Evolutionary conservation across 225 moss, liverwort and hornwort species (phyloP).

Genomic region (Sphagnum tenellum): DNA sequence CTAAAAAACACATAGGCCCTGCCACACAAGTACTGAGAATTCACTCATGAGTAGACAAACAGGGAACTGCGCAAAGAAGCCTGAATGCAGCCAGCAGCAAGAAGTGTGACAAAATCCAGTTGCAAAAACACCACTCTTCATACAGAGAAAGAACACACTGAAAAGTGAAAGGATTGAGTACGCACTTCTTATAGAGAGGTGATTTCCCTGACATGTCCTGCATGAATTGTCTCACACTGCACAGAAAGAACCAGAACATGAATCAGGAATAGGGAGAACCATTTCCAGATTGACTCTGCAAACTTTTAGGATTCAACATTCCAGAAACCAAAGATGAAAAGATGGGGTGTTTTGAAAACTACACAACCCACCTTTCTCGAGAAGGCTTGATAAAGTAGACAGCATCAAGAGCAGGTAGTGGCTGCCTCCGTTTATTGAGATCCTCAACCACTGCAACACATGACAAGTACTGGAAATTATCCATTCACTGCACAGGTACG

Average conservation of each 20-base stretch:
- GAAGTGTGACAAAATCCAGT: no score
- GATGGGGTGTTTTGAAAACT: no score
- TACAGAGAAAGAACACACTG: not conserved
- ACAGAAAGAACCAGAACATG: not conserved
- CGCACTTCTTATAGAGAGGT: conserved; percentile 71
- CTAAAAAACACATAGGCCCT: conserved; percentile 91
- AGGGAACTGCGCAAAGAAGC: not conserved
- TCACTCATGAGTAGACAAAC: not conserved
- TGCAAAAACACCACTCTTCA: not conserved
- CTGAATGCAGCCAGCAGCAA: not conserved
- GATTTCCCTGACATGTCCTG: conserved; percentile 81
- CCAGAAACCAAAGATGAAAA: not conserved
- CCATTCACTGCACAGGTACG: not conserved
- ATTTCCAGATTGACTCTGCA: no score
- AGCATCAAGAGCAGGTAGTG: conserved; percentile 79
- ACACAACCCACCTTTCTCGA: conserved; percentile 47
- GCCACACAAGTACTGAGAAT: conserved; percentile 9
- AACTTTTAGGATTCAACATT: not conserved
- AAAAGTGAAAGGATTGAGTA: not conserved
- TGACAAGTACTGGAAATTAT: not conserved
- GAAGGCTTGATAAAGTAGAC: conserved; percentile 82
- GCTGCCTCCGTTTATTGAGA: conserved; percentile 72
- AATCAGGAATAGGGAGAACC: no score
- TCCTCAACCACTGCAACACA: conserved; percentile 72
- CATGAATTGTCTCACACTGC: conserved; percentile 70